phyloP scores from a whole-genome alignment of 345 rosid species.

The Populus tremula region DNA sequence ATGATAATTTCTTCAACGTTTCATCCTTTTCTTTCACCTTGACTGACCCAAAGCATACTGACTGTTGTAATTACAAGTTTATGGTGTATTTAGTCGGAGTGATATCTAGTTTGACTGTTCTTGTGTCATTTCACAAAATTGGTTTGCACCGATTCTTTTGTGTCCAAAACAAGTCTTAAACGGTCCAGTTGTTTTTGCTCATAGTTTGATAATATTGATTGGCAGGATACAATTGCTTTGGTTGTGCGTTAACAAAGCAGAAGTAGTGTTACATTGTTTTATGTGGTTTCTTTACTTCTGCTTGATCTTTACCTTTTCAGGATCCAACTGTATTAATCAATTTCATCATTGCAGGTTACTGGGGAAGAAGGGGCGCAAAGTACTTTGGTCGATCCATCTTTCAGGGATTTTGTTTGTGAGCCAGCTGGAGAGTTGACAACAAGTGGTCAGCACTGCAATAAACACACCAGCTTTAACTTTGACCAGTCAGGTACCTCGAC shows the following conservation, averaged over 20 bases:
- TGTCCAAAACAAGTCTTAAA: not conserved
- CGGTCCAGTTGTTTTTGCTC: not conserved
- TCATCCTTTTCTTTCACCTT: not conserved
- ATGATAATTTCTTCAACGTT: not conserved
- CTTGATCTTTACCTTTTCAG: not conserved
- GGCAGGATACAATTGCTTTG: not conserved
- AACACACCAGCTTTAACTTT: slow-evolving; percentile 28
- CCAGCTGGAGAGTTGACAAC: slow-evolving; percentile 6
- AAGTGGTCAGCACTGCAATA: slow-evolving; percentile 17
- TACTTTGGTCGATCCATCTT: slow-evolving; percentile 34
- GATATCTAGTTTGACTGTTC: no score
- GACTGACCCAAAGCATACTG: not conserved
- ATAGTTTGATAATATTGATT: not conserved
- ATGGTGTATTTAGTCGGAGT: no score
- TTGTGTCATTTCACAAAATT: not conserved
- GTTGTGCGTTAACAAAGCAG: not conserved
- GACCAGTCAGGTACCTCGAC: slow-evolving; percentile 33
- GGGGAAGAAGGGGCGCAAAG: slow-evolving; percentile 41
- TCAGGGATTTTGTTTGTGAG: slow-evolving; percentile 31
- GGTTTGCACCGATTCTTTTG: not conserved
- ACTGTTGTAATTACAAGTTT: not conserved
- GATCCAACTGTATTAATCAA: not conserved
- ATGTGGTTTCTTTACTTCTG: not conserved
- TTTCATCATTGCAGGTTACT: slow-evolving; percentile 21
- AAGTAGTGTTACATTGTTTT: not conserved